These are phyloP conservation scores for Galerina sulciceps DNA, from an alignment of 768 basidiomycete genomes.

Conservation along the genomic window DNA sequence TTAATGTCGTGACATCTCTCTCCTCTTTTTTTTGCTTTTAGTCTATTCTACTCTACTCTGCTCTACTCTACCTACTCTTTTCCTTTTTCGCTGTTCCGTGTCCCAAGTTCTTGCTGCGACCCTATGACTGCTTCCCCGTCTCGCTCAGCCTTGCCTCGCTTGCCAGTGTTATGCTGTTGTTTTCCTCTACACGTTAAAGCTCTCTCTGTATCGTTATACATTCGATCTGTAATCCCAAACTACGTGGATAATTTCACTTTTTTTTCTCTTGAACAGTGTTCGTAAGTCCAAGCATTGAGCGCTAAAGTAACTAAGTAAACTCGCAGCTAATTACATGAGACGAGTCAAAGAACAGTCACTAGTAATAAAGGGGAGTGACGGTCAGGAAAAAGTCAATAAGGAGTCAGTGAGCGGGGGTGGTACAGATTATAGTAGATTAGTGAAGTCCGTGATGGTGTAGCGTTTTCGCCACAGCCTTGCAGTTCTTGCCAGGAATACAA, in stretches of 20 bases:
- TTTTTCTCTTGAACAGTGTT: not conserved
- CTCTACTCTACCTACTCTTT: not conserved
- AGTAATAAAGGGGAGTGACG: no score
- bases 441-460: no score
- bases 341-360: no score
- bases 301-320: no score
- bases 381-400: no score
- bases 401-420: no score
- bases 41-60: not conserved
- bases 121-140: slow-evolving; percentile 4
- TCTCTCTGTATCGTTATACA: slow-evolving; percentile 41
- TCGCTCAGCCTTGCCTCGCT: slow-evolving; percentile 3
- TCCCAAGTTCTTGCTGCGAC: not conserved
- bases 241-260: slow-evolving; percentile 22
- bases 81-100: not conserved
- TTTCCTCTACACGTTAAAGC: slow-evolving; percentile 24
- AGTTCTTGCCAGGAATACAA: no score
- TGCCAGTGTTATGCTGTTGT: slow-evolving; percentile 17
- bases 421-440: no score
- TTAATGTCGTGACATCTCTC: not conserved
- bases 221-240: slow-evolving; percentile 31
- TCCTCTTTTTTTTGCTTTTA: not conserved
- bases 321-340: no score
- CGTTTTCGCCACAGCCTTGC: no score
- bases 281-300: no score